A percentile compares a stretch with the other conserved stretches of the same genome.
These are phyloP conservation scores for Moricandia moricandioides DNA, from an alignment of 345 rosid species.

Conservation along the genomic window DNA sequence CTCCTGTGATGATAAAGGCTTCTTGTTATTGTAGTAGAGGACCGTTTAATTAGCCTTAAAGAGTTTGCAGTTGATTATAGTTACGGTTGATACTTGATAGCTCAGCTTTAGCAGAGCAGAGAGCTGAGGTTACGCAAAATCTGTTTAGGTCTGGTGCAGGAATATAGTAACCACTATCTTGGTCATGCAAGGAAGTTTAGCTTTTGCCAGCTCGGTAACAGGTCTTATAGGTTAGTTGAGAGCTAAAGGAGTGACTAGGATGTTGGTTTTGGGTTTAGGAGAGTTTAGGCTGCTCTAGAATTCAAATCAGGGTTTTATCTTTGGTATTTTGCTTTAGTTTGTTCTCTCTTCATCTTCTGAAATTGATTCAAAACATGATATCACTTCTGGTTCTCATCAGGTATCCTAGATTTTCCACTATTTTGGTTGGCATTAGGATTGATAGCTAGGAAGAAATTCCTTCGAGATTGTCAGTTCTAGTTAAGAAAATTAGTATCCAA, in stretches of 20 bases:
- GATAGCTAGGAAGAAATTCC: neutral
- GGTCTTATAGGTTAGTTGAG: neutral
- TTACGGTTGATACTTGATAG: too few relatives aligned
- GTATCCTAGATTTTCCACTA: neutral
- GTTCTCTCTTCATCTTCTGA: neutral
- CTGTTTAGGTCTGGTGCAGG: neutral
- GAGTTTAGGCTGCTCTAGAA: neutral
- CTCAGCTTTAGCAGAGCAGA: neutral
- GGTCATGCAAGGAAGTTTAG: neutral
- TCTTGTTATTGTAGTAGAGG: neutral
- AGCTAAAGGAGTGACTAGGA: neutral
- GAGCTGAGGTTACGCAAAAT: neutral
- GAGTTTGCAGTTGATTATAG: neutral
- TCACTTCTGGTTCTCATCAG: neutral
- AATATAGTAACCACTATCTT: neutral
- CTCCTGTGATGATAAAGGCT: slow-evolving; percentile 2
- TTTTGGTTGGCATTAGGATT: neutral
- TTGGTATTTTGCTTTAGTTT: neutral
- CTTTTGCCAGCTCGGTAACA: neutral
- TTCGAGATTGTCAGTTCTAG: neutral
- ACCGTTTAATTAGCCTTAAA: neutral
- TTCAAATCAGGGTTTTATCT: neutral
- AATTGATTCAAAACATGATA: neutral
- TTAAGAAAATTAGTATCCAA: neutral
- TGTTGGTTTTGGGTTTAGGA: neutral